These are phyloP conservation scores for Plantago coronopus DNA, from an alignment of 305 asterid species.

Conservation along the genomic window DNA sequence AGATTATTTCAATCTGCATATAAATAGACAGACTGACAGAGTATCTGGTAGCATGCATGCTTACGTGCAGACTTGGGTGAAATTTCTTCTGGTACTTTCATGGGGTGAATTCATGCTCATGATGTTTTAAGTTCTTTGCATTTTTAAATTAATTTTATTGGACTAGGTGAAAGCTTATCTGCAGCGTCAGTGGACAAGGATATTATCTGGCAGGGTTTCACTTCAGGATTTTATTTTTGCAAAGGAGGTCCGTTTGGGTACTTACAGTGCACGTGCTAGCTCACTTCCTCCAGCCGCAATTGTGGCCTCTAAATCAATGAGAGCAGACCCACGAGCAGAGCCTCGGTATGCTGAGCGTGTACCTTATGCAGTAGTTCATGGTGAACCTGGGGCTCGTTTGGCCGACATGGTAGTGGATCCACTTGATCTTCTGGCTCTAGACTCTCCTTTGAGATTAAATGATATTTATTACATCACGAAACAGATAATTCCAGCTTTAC, in stretches of 20 bases:
- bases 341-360: slow-evolving; percentile 95
- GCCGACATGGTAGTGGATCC: slow-evolving; percentile 94
- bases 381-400: slow-evolving; percentile 94
- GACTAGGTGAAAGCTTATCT: slow-evolving; percentile 67
- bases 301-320: slow-evolving; percentile 86
- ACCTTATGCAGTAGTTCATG: slow-evolving; percentile 89
- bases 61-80: background rate
- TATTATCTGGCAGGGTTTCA: slow-evolving; percentile 78
- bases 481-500: slow-evolving; percentile 91
- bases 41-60: background rate
- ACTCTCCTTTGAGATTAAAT: slow-evolving; percentile 81
- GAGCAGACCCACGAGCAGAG: slow-evolving; percentile 84
- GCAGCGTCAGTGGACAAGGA: slow-evolving; percentile 87
- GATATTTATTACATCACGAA: slow-evolving; percentile 80
- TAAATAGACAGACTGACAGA: slow-evolving; percentile 1
- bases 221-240: slow-evolving; percentile 93
- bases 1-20: slow-evolving; percentile 1
- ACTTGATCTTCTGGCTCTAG: slow-evolving; percentile 57
- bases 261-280: slow-evolving; percentile 58
- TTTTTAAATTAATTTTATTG: slow-evolving; percentile 9
- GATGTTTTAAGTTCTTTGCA: background rate
- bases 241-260: slow-evolving; percentile 95
- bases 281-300: slow-evolving; percentile 97
- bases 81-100: background rate
- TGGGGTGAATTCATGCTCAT: background rate